Evolutionary conservation across 139 green algal species (phyloP).

Genomic region (Chlamydomonas schloesseri): DNA sequence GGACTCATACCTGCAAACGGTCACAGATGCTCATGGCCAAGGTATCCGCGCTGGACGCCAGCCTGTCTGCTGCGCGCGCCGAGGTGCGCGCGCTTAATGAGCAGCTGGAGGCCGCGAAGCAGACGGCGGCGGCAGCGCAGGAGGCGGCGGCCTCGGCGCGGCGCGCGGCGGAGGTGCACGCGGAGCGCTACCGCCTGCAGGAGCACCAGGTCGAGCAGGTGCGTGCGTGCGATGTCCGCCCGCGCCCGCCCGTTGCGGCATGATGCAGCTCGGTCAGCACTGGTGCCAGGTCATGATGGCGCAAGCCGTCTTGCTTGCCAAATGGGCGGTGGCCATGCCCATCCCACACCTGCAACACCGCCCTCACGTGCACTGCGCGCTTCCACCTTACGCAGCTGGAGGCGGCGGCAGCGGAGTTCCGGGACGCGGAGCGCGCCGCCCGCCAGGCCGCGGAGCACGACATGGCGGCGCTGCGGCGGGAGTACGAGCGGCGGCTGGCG

Average conservation of each 20-base stretch:
- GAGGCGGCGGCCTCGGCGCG: constrained; percentile 17
- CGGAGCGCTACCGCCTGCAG: constrained; percentile 24
- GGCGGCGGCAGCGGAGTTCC: constrained; percentile 14
- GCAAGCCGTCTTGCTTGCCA: too few species aligned
- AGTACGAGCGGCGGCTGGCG: constrained; percentile 51
- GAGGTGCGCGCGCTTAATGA: constrained; percentile 39
- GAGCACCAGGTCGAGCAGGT: constrained; percentile 46
- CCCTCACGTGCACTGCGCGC: too few species aligned
- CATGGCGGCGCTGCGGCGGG: constrained; percentile 29
- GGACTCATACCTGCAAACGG: too few species aligned
- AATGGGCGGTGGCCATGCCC: too few species aligned
- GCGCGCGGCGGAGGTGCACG: constrained; percentile 34
- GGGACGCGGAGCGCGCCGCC: constrained; percentile 62
- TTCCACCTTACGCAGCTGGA: constrained; percentile 41
- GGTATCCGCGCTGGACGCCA: constrained; percentile 44
- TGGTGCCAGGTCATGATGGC: too few species aligned
- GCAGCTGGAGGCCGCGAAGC: constrained; percentile 40
- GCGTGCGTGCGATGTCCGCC: neutral
- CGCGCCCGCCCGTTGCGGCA: too few species aligned
- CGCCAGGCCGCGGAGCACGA: constrained; percentile 70
- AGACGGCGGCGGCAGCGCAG: neutral
- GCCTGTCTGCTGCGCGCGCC: constrained; percentile 30
- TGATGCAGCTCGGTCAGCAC: too few species aligned
- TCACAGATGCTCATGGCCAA: constrained; percentile 49
- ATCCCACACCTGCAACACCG: too few species aligned